Conservation (phyloP, 1,139 yeast species). For the Sugiyamaella castrensis region DNA sequence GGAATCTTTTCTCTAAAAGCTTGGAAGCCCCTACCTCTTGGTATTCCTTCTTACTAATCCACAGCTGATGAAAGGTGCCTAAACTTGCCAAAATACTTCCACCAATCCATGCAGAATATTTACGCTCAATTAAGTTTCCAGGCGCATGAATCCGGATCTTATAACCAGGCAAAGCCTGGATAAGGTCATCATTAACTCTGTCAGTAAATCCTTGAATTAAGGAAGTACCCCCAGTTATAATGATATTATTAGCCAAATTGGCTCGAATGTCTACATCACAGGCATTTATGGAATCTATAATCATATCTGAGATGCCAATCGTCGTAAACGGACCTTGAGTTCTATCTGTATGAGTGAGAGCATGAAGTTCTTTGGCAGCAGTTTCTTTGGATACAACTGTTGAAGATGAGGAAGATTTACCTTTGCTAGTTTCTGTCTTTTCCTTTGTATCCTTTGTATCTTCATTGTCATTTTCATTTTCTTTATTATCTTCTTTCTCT, state of each 20-base stretch:
- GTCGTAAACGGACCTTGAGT: conserved; percentile 22
- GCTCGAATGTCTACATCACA: conserved; percentile 90
- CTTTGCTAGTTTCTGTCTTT: conserved; percentile 22
- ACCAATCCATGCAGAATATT: conserved; percentile 91
- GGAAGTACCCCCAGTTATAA: conserved; percentile 87
- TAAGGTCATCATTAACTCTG: conserved; percentile 70
- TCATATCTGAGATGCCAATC: conserved; percentile 65
- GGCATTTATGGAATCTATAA: conserved; percentile 58
- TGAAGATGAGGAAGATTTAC: background rate
- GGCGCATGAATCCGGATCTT: conserved; percentile 86
- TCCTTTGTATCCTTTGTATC: conserved; percentile 18
- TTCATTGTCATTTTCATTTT: conserved; percentile 26
- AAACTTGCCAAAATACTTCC: conserved; percentile 88
- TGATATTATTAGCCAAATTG: conserved; percentile 85
- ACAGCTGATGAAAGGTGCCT: conserved; percentile 95
- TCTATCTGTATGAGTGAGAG: conserved; percentile 25
- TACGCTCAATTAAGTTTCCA: conserved; percentile 80
- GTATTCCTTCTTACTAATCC: conserved; percentile 91
- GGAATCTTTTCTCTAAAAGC: conserved; percentile 41
- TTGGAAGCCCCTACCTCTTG: conserved; percentile 89
- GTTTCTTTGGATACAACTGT: background rate
- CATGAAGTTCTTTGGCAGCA: conserved; percentile 19
- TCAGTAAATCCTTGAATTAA: conserved; percentile 87
- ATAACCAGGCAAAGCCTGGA: conserved; percentile 78
- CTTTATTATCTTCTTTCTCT: conserved; percentile 24